These are phyloP conservation scores for Talaromyces sp. DNA, from an alignment of 2,329 filamentous ascomycete genomes.

Conservation along the genomic window DNA sequence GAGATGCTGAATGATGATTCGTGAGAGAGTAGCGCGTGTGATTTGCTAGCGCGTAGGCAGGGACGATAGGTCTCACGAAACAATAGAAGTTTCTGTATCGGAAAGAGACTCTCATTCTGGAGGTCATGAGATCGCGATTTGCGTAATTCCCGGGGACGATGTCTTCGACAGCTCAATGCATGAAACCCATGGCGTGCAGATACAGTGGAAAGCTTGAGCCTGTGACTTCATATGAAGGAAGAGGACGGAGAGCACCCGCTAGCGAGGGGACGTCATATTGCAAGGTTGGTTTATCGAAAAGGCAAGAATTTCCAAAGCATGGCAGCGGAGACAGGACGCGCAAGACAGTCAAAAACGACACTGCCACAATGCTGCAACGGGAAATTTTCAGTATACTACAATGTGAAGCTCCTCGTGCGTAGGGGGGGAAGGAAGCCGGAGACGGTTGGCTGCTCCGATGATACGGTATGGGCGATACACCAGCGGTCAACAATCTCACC, in stretches of 20 bases:
- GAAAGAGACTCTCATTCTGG: constrained; percentile 3
- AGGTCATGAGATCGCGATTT: neutral
- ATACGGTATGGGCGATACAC: neutral
- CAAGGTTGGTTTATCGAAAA: neutral
- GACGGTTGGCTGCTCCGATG: neutral
- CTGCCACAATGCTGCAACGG: neutral
- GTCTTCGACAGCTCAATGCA: neutral
- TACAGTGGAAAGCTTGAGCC: neutral
- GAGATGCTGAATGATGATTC: constrained; percentile 5
- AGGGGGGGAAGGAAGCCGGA: neutral
- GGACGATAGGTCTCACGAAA: neutral
- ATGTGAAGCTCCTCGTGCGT: neutral
- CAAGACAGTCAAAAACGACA: neutral
- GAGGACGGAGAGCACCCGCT: neutral
- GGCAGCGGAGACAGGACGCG: neutral
- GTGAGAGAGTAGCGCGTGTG: neutral
- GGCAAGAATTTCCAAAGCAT: neutral
- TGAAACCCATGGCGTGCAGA: neutral
- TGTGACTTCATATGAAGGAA: neutral
- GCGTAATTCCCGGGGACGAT: neutral
- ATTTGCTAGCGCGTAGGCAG: neutral
- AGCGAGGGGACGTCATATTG: neutral
- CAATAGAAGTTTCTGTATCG: constrained; percentile 3
- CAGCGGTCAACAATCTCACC: neutral
- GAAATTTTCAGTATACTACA: neutral